Base-by-base conservation (phyloP, 306 rosid genomes). In the Lathyrus aphaca region DNA sequence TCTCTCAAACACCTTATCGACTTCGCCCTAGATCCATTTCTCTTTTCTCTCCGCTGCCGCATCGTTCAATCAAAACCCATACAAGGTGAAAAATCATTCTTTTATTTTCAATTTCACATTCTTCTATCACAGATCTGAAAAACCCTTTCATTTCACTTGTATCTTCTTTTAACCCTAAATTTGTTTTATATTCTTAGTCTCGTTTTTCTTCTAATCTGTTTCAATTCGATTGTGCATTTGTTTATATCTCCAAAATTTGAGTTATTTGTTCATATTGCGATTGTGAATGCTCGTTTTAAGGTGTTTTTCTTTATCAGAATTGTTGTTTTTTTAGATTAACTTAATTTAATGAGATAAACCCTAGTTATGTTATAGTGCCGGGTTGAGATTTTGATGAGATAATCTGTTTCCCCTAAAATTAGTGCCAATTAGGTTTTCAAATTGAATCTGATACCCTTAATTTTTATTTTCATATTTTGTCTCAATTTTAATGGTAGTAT, bases 21-120 rank as follows among this genome's bases (percentile, higher is more conserved):
- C 19, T 57, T 59, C 1, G 6, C 66, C 75, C 82, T 72, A 79
- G 25, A 29, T 73, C 74, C 13, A 55, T 40, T 18, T 65, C 71
- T 43, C 67, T 35, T 4, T 9, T 11, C 59, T 25, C 48, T 77
- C 82, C 42, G n/a, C 21, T 1, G 17, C 21, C 13, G 21, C 37
- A 18, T 37, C 53, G 44, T 65, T 14, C 11, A 50, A 14, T 59
- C 25, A 7, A 25, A 19, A 66, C n/a, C n/a, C 10, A 2, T 19
- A 50, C 27, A n/a, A 59, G 75, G 82, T 73, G 5, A 66, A 59
- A 10, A 0, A 5, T 30, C 5, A 8, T 37, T 8, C 42, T 10
- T 18, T 12, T 39, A 7, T 21, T 39, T 56, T 65, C 27, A 14
- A 27, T 56, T 14, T 56, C 60, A 5, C 45, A 16, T 39, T 50